Conservation (phyloP, 768 basidiomycete genomes). For the Psilocybe cubensis region DNA sequence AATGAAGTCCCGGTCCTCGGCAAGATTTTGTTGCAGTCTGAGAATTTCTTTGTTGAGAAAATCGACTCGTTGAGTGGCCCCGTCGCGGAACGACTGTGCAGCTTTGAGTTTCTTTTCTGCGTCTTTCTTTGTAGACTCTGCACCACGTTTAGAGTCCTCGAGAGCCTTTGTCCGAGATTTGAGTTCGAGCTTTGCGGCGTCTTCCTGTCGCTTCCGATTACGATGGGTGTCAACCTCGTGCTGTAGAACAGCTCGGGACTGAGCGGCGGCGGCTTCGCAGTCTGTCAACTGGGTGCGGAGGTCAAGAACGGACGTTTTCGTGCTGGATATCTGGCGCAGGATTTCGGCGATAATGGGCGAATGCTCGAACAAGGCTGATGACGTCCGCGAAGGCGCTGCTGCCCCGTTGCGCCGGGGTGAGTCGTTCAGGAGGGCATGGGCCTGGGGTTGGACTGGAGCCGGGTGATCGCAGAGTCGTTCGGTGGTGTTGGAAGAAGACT, state of each 20-base stretch:
- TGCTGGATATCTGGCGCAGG: conserved; percentile 68
- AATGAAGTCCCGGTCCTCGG: conserved; percentile 58
- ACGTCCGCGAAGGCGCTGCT: conserved; percentile 36
- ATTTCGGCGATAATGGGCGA: conserved; percentile 76
- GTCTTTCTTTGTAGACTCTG: conserved; percentile 80
- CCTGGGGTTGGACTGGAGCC: conserved; percentile 24
- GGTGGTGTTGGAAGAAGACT: conserved; percentile 29
- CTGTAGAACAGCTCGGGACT: conserved; percentile 70
- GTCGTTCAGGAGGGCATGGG: conserved; percentile 33
- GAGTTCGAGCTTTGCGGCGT: conserved; percentile 73
- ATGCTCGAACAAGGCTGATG: conserved; percentile 59
- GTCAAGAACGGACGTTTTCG: conserved; percentile 66
- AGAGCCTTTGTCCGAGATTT: conserved; percentile 83
- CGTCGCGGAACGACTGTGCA: conserved; percentile 67
- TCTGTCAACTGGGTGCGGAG: conserved; percentile 72
- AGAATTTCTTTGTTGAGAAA: conserved; percentile 65
- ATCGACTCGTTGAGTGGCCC: conserved; percentile 58
- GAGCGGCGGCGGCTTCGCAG: conserved; percentile 54
- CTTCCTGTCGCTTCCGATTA: conserved; percentile 80
- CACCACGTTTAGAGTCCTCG: conserved; percentile 84
- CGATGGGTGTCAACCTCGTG: conserved; percentile 74
- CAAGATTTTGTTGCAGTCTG: conserved; percentile 54
- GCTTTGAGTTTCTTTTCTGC: conserved; percentile 86
- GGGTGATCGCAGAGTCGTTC: conserved; percentile 33
- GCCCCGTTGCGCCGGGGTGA: conserved; percentile 29